phyloP scores from a whole-genome alignment of 1,284 basidiomycete species.

The Rhodotorula sp. region DNA sequence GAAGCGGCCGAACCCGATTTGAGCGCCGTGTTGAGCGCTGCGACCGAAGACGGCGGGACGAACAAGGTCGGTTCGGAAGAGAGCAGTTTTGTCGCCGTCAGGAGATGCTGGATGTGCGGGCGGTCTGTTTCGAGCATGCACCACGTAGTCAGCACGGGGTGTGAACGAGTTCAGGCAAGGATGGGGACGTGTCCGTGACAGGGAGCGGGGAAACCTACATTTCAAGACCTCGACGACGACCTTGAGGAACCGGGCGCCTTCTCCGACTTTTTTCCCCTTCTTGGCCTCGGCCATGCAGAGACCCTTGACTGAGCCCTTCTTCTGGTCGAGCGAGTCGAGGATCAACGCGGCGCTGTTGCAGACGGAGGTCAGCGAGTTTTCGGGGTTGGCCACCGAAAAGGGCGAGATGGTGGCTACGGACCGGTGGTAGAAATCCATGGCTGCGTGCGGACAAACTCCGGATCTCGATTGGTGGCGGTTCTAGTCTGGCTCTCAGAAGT shows the following conservation, averaged over 20 bases:
- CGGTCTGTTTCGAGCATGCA: slow-evolving; percentile 19
- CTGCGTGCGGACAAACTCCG: neutral
- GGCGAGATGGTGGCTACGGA: neutral
- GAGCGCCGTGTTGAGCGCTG: slow-evolving; percentile 19
- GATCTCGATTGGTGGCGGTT: neutral
- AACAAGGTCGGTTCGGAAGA: slow-evolving; percentile 38
- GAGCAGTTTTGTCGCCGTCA: slow-evolving; percentile 34
- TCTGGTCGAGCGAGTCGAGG: slow-evolving; percentile 78
- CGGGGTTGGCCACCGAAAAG: neutral
- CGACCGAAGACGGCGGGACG: slow-evolving; percentile 31
- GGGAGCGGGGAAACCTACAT: slow-evolving; percentile 60
- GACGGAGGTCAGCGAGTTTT: neutral
- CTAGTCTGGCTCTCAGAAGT: no score
- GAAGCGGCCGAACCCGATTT: slow-evolving; percentile 30
- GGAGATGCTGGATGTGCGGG: slow-evolving; percentile 38
- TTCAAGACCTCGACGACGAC: slow-evolving; percentile 84
- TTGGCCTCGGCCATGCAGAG: slow-evolving; percentile 65
- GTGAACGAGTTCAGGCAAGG: neutral
- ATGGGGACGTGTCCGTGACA: neutral
- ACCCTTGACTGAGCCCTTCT: slow-evolving; percentile 81
- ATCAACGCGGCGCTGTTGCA: slow-evolving; percentile 60
- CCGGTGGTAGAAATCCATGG: slow-evolving; percentile 42
- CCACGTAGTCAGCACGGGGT: no score
- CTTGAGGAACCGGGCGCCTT: slow-evolving; percentile 59
- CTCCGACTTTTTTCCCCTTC: slow-evolving; percentile 58